These are phyloP conservation scores for Cryptococcus deneoformans DNA, from an alignment of 1,284 basidiomycete genomes.

Conservation along the genomic window DNA sequence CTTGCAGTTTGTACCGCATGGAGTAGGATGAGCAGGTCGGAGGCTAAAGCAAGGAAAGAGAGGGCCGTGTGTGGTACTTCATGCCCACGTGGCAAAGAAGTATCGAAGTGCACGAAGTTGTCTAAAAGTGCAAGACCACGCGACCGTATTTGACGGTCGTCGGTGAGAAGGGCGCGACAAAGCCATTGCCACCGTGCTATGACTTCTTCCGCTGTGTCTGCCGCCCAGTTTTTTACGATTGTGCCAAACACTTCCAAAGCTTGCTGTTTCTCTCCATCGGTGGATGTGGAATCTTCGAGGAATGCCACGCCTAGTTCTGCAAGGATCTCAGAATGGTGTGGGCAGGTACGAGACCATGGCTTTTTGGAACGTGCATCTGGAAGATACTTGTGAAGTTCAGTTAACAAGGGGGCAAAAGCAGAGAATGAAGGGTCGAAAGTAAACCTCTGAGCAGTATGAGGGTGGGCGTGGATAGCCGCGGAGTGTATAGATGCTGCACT, in stretches of 20 bases:
- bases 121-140: constrained; percentile 34
- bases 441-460: constrained; percentile 7
- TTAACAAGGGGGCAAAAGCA: constrained; percentile 41
- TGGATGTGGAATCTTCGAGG: constrained; percentile 25
- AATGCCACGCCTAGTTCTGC: constrained; percentile 41
- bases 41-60: constrained; percentile 29
- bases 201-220: constrained; percentile 41
- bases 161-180: constrained; percentile 29
- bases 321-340: constrained; percentile 41
- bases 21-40: constrained; percentile 28
- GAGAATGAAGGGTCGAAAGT: constrained; percentile 31
- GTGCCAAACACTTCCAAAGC: constrained; percentile 43
- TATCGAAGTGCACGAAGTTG: constrained; percentile 31
- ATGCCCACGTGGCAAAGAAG: constrained; percentile 20
- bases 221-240: constrained; percentile 38
- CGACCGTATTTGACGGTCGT: constrained; percentile 32
- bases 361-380: constrained; percentile 38
- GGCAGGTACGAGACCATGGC: constrained; percentile 42
- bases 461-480: constrained; percentile 13
- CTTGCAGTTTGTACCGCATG: constrained; percentile 25
- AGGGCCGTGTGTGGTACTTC: constrained; percentile 22
- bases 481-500: constrained; percentile 14
- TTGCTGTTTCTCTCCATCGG: constrained; percentile 37
- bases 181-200: constrained; percentile 43
- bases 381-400: constrained; percentile 36